Base-by-base conservation (phyloP, 2,329 filamentous ascomycete species). In the Hymenoscyphus scutula region DNA sequence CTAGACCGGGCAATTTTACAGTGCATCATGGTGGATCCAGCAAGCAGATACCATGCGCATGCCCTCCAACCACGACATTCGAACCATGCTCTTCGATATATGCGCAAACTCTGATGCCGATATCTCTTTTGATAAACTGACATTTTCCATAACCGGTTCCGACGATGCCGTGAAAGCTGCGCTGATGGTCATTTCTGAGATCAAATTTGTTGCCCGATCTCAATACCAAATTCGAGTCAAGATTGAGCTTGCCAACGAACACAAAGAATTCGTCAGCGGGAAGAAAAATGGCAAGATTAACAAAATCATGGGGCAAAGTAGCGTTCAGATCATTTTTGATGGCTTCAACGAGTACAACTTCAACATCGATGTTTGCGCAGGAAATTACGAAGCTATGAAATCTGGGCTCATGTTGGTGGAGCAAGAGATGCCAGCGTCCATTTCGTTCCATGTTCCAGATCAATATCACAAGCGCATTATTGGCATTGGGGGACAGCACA, bases 261-360 rank as follows among this genome's bases (percentile, higher is more conserved):
- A 99, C 81, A 99, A 99, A 77, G 95, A 99, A 74, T 99, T 99
- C 75, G 95, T 99, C 62, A 97, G 93, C 70, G 95, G 95, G 70
- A 99, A 99, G 83, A 99, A 99, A 82, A 99, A 99, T 72, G 95
- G 95, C 77, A 99, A 99, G 80, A 99, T 99, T 78, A 99, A 99
- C 83, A 99, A 99, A 82, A 99, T 99, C 73, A 99, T 99, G 95
- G 95, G 94, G 27, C 94, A 98, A 77, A 97, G 93, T 82, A 97
- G 96, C 71, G 95, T 99, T 13, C 95, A 99, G 78, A 98, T 99
- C 73, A 94, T 99, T 67, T 99, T 99, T 70, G 95, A 99, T 74
- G 93, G 92, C 66, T 99, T 98, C 81, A 97, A 97, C 77, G 95
- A 99, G 79, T 99, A 98, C 83, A 98, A 99, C 78, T 99, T 99